These are phyloP conservation scores for Chytriomyces hyalinus DNA, from an alignment of 192 early-diverging fungal species.

Conservation along the genomic window DNA sequence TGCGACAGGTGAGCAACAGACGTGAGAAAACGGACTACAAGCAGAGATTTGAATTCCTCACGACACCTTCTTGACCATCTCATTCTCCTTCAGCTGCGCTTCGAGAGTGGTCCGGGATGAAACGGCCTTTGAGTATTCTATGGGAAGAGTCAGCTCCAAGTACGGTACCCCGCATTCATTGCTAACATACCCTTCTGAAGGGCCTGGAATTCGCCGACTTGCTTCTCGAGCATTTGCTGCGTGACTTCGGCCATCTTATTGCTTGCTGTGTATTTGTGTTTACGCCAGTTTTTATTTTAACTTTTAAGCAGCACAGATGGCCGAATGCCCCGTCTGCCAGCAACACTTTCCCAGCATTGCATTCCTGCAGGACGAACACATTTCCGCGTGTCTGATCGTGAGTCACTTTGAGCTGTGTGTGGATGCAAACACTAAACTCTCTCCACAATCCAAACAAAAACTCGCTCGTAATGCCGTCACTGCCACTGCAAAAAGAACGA, in stretches of 20 bases:
- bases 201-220: conserved; percentile 25
- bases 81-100: conserved; percentile 96
- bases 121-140: conserved; percentile 80
- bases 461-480: too few species aligned
- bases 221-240: conserved; percentile 9
- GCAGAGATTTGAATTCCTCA: background rate
- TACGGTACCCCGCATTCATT: background rate
- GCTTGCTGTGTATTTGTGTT: too few species aligned
- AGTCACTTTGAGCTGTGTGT: too few species aligned
- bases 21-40: background rate
- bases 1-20: conserved; percentile 35
- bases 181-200: conserved; percentile 22
- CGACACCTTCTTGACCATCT: conserved; percentile 78
- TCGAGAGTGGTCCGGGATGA: conserved; percentile 81
- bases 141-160: too few species aligned
- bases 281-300: too few species aligned
- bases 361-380: conserved; percentile 16
- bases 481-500: too few species aligned
- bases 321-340: conserved; percentile 20
- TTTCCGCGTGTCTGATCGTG: background rate
- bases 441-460: too few species aligned
- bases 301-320: background rate
- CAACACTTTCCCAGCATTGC: background rate
- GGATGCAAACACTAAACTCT: too few species aligned
- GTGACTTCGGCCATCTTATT: background rate